These are phyloP conservation scores for Orychophragmus violaceus DNA, from an alignment of 345 rosid genomes.

Conservation along the genomic window DNA sequence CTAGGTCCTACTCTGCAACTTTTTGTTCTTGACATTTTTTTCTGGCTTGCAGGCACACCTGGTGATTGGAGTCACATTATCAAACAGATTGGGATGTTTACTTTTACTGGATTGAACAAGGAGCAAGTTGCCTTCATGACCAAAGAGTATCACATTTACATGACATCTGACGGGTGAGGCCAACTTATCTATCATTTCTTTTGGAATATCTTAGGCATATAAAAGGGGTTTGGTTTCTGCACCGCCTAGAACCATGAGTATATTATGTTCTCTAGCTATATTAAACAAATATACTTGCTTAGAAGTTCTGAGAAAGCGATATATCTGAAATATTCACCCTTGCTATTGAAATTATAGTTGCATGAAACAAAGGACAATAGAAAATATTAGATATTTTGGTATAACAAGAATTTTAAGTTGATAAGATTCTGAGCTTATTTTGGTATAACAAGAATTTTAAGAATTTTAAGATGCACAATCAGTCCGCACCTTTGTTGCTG, in stretches of 20 bases:
- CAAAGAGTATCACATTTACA: too few species aligned
- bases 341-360: not conserved
- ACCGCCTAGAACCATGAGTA: not conserved
- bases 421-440: not conserved
- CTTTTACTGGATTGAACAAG: too few species aligned
- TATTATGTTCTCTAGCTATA: not conserved
- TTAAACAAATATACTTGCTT: not conserved
- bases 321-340: not conserved
- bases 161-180: constrained; percentile 66
- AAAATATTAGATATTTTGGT: not conserved
- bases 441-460: not conserved
- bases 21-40: not conserved
- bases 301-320: not conserved
- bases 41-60: constrained; percentile 51
- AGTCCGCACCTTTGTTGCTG: constrained; percentile 56
- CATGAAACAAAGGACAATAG: not conserved
- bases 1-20: not conserved
- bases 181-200: not conserved
- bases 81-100: too few species aligned
- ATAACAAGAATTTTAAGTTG: not conserved
- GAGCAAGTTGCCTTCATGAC: too few species aligned
- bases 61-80: constrained; percentile 87
- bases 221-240: not conserved
- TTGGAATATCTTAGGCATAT: not conserved
- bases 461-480: constrained; percentile 45